Evolutionary conservation across 345 rosid genomes (phyloP).

Genomic region (Dimocarpus longan): DNA sequence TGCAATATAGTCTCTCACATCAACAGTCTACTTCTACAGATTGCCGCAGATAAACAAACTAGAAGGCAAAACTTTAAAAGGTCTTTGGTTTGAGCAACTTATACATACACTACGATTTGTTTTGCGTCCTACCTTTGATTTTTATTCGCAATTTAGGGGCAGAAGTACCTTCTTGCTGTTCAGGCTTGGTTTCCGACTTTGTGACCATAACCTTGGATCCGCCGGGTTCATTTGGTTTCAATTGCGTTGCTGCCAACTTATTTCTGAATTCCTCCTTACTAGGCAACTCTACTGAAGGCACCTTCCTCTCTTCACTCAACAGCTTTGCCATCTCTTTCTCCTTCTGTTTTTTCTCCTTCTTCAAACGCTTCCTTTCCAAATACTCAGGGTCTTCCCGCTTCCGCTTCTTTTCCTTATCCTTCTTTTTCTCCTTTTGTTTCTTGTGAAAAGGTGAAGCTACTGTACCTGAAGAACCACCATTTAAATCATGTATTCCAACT

Average conservation of each 20-base stretch:
- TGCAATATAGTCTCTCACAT: not conserved
- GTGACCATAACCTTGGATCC: slow-evolving; percentile 30
- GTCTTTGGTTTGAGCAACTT: not conserved
- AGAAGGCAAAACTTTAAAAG: not conserved
- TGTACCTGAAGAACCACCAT: slow-evolving; percentile 35
- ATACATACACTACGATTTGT: slow-evolving; percentile 28
- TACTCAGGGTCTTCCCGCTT: slow-evolving; percentile 67
- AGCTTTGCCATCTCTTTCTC: slow-evolving; percentile 80
- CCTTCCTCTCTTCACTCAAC: slow-evolving; percentile 40
- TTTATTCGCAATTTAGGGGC: slow-evolving; percentile 69
- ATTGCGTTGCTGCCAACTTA: slow-evolving; percentile 25
- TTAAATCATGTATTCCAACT: slow-evolving; percentile 30
- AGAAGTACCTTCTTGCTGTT: slow-evolving; percentile 47
- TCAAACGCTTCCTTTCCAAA: slow-evolving; percentile 69
- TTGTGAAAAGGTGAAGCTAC: slow-evolving; percentile 27
- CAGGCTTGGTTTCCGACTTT: slow-evolving; percentile 49
- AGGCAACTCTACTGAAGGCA: slow-evolving; percentile 29
- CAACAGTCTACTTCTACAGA: not conserved
- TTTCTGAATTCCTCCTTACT: slow-evolving; percentile 28
- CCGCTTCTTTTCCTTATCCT: slow-evolving; percentile 60
- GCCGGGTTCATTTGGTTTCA: slow-evolving; percentile 50
- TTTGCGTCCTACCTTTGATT: slow-evolving; percentile 64
- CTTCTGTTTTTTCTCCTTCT: slow-evolving; percentile 83
- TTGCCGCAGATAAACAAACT: not conserved
- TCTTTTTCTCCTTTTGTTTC: slow-evolving; percentile 58